Percentiles rank a stretch among this genome's conserved stretches.
phyloP scores from a whole-genome alignment of 176 grass and related monocot genomes.

The Oryza longistaminata region DNA sequence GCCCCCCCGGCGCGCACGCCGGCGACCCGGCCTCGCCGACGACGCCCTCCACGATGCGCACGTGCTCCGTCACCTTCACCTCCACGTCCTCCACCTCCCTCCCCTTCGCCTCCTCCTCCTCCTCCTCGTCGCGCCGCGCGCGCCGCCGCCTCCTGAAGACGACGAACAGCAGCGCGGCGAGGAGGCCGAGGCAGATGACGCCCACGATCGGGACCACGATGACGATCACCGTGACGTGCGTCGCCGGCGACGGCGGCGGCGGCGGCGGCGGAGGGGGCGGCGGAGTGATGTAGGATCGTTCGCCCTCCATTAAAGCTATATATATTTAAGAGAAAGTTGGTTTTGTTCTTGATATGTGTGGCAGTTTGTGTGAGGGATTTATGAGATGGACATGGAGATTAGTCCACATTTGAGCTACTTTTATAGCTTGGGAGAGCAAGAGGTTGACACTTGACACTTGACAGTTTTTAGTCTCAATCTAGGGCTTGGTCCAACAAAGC shows the following conservation, averaged over 20 bases:
- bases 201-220: constrained; percentile 36
- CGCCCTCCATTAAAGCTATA: constrained; percentile 1
- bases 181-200: constrained; percentile 16
- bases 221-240: constrained; percentile 26
- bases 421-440: not conserved
- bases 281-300: not conserved
- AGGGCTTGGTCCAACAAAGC: constrained; percentile 5
- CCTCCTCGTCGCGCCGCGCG: constrained; percentile 1
- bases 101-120: constrained; percentile 1
- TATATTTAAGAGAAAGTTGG: not conserved
- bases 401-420: constrained; percentile 1
- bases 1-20: not conserved
- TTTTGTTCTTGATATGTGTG: constrained; percentile 13
- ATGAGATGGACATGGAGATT: no score
- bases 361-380: not conserved
- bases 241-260: not conserved
- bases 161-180: constrained; percentile 22
- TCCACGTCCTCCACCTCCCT: constrained; percentile 41
- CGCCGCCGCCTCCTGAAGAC: constrained; percentile 1
- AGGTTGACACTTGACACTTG: not conserved
- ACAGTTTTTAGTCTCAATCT: not conserved
- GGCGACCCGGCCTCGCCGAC: constrained; percentile 10
- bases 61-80: constrained; percentile 37
- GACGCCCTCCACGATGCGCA: constrained; percentile 33
- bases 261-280: not conserved